Percentiles rank a stretch among this genome's conserved stretches.
phyloP scores from a whole-genome alignment of 176 grass and related monocot genomes.

The Areca catechu region DNA sequence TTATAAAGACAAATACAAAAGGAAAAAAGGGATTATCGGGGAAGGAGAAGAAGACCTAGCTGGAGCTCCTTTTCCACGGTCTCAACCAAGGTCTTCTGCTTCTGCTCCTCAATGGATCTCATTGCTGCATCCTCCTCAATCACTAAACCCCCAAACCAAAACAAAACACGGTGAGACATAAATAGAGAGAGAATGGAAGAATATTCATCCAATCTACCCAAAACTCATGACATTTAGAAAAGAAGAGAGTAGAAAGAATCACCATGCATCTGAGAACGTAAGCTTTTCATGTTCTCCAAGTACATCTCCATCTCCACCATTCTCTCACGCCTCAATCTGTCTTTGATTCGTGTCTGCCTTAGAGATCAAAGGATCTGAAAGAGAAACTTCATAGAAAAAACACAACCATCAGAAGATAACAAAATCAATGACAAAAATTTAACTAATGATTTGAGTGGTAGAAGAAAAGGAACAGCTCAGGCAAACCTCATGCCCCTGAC shows the following conservation, averaged over 20 bases:
- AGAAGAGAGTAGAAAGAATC: neutral
- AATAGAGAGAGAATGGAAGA: neutral
- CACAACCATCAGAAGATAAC: too few species aligned
- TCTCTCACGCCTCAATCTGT: too few species aligned
- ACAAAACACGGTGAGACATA: neutral
- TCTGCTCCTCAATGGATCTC: constrained; percentile 76
- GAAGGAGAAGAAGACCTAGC: constrained; percentile 32
- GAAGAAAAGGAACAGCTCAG: too few species aligned
- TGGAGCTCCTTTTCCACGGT: constrained; percentile 40
- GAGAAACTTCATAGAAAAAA: too few species aligned
- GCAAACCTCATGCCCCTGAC: too few species aligned
- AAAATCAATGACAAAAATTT: too few species aligned
- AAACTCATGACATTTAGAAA: neutral
- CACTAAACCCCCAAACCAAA: constrained; percentile 27
- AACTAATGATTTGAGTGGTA: too few species aligned
- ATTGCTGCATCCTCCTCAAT: constrained; percentile 70
- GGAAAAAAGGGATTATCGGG: neutral
- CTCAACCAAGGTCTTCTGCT: constrained; percentile 53
- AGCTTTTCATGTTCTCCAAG: constrained; percentile 64
- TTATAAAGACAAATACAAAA: neutral
- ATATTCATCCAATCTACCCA: neutral
- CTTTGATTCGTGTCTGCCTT: too few species aligned
- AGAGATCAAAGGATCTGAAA: too few species aligned
- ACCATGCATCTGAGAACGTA: constrained; percentile 80
- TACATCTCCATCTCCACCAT: constrained; percentile 62